Evolutionary conservation across 345 rosid genomes (phyloP).

Genomic region (Citrus cavaleriei): DNA sequence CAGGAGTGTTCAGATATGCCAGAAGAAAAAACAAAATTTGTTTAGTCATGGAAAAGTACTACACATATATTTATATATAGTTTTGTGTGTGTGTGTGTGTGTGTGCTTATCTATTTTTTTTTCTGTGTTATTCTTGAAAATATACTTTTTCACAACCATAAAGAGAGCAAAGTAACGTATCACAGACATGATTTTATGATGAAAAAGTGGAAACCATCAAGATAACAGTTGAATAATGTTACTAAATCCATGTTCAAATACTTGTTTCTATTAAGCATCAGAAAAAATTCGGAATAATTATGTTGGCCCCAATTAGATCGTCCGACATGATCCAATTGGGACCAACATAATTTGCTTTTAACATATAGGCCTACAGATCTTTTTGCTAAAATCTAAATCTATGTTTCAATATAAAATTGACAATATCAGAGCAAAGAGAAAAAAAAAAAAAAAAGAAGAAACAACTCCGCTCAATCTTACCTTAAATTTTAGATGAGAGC

Average conservation of each 20-base stretch:
- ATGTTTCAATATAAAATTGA: background rate
- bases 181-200: background rate
- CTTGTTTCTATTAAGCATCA: background rate
- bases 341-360: background rate
- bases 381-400: background rate
- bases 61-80: too few species aligned
- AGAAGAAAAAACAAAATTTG: background rate
- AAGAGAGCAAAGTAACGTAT: background rate
- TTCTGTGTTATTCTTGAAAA: background rate
- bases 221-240: background rate
- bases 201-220: background rate
- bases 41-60: background rate
- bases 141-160: background rate
- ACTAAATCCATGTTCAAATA: background rate
- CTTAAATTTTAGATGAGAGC: background rate
- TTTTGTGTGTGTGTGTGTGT: too few species aligned
- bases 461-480: too few species aligned
- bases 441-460: background rate
- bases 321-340: background rate
- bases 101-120: background rate
- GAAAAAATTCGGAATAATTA: background rate
- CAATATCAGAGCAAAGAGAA: background rate
- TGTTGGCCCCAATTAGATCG: background rate
- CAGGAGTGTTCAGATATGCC: background rate
- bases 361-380: background rate